These are phyloP conservation scores for Oxytropis ochrocephala DNA, from an alignment of 306 rosid genomes.

Conservation along the genomic window DNA sequence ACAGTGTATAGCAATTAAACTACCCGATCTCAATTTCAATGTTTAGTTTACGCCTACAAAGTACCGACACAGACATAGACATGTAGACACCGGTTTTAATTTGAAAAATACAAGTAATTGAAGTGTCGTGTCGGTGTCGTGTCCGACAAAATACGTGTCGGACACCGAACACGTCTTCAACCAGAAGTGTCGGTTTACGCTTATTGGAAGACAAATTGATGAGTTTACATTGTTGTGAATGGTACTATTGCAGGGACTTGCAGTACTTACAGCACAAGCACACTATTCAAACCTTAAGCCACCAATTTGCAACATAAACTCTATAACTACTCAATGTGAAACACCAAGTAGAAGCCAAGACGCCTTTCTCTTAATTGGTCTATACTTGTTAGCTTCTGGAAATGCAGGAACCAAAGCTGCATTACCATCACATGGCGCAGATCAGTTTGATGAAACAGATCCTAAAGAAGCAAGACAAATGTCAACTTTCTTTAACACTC, in stretches of 20 bases:
- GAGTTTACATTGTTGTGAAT: not conserved
- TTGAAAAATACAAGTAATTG: no score
- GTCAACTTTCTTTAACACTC: constrained; percentile 71
- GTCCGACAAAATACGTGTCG: no score
- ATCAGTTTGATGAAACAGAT: constrained; percentile 72
- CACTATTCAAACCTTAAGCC: constrained; percentile 48
- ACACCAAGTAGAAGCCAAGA: constrained; percentile 36
- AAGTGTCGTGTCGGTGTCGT: no score
- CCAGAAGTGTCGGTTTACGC: no score
- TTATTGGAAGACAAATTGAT: not conserved
- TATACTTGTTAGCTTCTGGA: constrained; percentile 54
- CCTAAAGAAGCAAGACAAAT: constrained; percentile 65
- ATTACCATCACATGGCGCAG: constrained; percentile 89
- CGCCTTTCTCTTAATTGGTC: constrained; percentile 47
- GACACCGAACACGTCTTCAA: no score
- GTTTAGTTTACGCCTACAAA: no score
- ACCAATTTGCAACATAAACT: constrained; percentile 40
- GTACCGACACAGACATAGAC: no score
- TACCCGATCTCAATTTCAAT: no score
- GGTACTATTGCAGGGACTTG: constrained; percentile 49
- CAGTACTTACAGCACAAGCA: constrained; percentile 64
- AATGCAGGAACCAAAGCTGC: constrained; percentile 66
- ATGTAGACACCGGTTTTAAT: no score
- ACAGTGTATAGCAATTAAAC: no score
- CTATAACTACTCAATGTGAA: constrained; percentile 34